Conservation (phyloP, 2,329 filamentous ascomycete genomes). For the Ilyonectria sp. region DNA sequence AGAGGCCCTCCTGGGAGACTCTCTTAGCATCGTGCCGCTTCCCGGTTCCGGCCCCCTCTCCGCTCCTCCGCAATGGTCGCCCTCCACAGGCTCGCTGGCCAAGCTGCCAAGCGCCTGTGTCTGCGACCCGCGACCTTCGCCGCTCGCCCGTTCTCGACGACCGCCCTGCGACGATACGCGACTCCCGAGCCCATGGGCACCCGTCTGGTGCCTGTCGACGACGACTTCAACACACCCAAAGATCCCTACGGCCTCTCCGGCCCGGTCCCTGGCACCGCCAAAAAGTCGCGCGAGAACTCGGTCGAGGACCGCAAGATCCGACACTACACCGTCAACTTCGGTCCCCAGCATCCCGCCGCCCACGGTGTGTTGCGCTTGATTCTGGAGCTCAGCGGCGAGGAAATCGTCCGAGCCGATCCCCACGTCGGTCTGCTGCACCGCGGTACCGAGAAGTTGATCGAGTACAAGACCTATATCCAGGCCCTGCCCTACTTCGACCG, state of each 20-base stretch:
- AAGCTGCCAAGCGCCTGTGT: slow-evolving; percentile 78
- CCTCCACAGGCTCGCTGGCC: slow-evolving; percentile 81
- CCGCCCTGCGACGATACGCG: slow-evolving; percentile 74
- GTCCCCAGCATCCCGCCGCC: slow-evolving; percentile 97
- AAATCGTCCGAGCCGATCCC: slow-evolving; percentile 95
- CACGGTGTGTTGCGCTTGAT: slow-evolving; percentile 98
- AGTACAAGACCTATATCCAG: slow-evolving; percentile 99
- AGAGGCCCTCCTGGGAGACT: slow-evolving; percentile 54
- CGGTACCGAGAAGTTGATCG: slow-evolving; percentile 99
- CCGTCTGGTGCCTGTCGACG: slow-evolving; percentile 76
- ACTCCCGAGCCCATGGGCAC: slow-evolving; percentile 67
- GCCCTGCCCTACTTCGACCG: slow-evolving; percentile 99
- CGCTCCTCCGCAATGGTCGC: slow-evolving; percentile 73
- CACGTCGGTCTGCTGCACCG: slow-evolving; percentile 97
- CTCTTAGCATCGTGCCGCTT: slow-evolving; percentile 47
- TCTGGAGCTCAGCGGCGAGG: slow-evolving; percentile 96
- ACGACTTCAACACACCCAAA: slow-evolving; percentile 71
- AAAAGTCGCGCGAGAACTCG: slow-evolving; percentile 64
- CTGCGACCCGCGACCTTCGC: slow-evolving; percentile 61
- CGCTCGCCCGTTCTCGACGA: slow-evolving; percentile 76
- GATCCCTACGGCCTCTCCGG: slow-evolving; percentile 65
- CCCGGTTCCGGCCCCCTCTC: slow-evolving; percentile 45
- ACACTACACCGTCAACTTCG: slow-evolving; percentile 99
- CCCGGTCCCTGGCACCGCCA: slow-evolving; percentile 58
- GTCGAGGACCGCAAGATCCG: slow-evolving; percentile 85